Conservation (phyloP, 1,284 basidiomycete genomes). For the Ustilago trichophora region DNA sequence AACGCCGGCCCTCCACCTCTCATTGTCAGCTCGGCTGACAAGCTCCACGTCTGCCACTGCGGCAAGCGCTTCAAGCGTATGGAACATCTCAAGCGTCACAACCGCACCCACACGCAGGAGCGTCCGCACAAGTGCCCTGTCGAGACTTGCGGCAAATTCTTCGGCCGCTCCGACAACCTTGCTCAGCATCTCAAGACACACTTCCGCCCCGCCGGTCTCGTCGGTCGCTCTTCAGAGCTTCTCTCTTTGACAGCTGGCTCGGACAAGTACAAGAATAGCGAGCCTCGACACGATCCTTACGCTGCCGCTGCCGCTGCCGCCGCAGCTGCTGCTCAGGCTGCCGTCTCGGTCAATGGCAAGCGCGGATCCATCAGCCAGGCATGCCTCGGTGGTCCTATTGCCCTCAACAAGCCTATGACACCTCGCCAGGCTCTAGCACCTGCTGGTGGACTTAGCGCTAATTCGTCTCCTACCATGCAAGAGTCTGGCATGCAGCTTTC, state of each 20-base stretch:
- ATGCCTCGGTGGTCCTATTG: conserved; percentile 44
- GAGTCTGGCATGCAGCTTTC: conserved; percentile 3
- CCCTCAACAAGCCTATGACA: conserved; percentile 34
- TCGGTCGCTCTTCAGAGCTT: conserved; percentile 44
- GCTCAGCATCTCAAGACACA: conserved; percentile 66
- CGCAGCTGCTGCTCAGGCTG: conserved; percentile 44
- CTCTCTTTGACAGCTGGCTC: conserved; percentile 35
- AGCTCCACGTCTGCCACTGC: conserved; percentile 64
- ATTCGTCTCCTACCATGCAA: conserved; percentile 28
- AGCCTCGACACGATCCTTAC: conserved; percentile 57
- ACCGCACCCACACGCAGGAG: conserved; percentile 64
- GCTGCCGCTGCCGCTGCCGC: conserved; percentile 53
- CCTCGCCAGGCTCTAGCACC: conserved; percentile 31
- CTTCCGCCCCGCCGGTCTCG: conserved; percentile 53
- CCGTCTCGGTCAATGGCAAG: conserved; percentile 30
- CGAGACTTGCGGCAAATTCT: conserved; percentile 62
- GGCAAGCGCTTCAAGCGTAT: conserved; percentile 65
- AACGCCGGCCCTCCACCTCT: conserved; percentile 58
- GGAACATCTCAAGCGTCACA: conserved; percentile 66
- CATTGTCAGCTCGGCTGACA: conserved; percentile 64
- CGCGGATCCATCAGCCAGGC: conserved; percentile 27
- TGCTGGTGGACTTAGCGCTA: conserved; percentile 30
- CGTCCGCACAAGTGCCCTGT: conserved; percentile 63
- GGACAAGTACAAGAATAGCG: conserved; percentile 36
- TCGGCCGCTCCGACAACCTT: conserved; percentile 64